phyloP scores from a whole-genome alignment of 75 land plant genomes.

The Picea glauca region DNA sequence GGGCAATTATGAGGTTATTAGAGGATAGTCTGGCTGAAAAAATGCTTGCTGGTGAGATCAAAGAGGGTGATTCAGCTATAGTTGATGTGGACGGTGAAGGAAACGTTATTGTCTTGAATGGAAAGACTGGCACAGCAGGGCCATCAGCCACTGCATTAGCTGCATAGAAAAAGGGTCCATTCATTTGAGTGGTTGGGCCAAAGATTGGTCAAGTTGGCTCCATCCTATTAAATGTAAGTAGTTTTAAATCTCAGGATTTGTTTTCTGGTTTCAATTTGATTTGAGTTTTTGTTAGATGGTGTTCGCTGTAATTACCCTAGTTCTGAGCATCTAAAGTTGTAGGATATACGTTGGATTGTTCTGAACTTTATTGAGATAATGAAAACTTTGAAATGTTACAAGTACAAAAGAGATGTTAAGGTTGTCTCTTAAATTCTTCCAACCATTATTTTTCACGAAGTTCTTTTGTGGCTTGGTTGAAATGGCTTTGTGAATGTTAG shows the following conservation, averaged over 20 bases:
- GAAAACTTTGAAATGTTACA: too few relatives aligned
- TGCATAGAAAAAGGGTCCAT: not conserved
- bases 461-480: too few relatives aligned
- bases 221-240: not conserved
- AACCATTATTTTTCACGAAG: too few relatives aligned
- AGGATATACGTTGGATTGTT: too few relatives aligned
- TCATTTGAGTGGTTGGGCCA: constrained; percentile 5
- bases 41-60: constrained; percentile 88
- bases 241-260: not conserved
- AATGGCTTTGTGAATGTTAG: too few relatives aligned
- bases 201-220: constrained; percentile 1
- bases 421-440: too few relatives aligned
- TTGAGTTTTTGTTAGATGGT: not conserved
- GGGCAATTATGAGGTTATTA: constrained; percentile 88
- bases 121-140: constrained; percentile 53
- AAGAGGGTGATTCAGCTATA: constrained; percentile 93
- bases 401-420: too few relatives aligned
- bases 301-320: too few relatives aligned
- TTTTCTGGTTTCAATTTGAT: not conserved
- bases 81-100: constrained; percentile 90
- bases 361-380: too few relatives aligned
- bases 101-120: constrained; percentile 79
- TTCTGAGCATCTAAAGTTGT: too few relatives aligned
- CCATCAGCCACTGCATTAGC: constrained; percentile 1
- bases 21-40: constrained; percentile 95